Percentiles rank a stretch among this genome's conserved stretches.
Evolutionary conservation across 2,329 filamentous ascomycete species (phyloP).

Genomic region (Botryotinia globosa): DNA sequence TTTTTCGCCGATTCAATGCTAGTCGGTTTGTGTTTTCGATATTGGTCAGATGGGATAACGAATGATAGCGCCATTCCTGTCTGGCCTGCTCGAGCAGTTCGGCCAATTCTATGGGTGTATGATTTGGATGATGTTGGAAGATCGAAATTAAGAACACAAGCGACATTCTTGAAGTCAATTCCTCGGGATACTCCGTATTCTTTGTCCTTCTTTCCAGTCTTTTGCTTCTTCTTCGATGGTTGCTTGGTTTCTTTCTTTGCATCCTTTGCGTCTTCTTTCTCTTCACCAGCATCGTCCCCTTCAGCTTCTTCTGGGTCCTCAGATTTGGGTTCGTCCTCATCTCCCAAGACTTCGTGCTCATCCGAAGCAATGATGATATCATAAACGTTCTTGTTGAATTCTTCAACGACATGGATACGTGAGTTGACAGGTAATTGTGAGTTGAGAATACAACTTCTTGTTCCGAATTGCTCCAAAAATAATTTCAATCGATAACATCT

Average conservation of each 20-base stretch:
- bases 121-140: constrained; percentile 83
- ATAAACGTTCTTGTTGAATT: constrained; percentile 96
- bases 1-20: constrained; percentile 70
- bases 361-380: constrained; percentile 97
- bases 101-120: constrained; percentile 95
- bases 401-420: constrained; percentile 88
- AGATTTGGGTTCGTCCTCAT: constrained; percentile 44
- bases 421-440: constrained; percentile 92
- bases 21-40: constrained; percentile 87
- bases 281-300: constrained; percentile 22
- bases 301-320: constrained; percentile 29
- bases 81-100: constrained; percentile 87
- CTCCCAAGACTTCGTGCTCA: constrained; percentile 78
- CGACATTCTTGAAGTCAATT: constrained; percentile 95
- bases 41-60: constrained; percentile 77
- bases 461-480: constrained; percentile 95
- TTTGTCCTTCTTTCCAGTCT: constrained; percentile 65
- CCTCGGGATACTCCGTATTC: constrained; percentile 96
- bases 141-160: constrained; percentile 95
- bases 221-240: constrained; percentile 62
- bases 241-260: constrained; percentile 39
- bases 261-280: constrained; percentile 41
- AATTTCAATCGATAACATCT: constrained; percentile 88
- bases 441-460: constrained; percentile 89
- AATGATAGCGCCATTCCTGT: constrained; percentile 96